Evolutionary conservation across 1,284 basidiomycete genomes (phyloP).

Genomic region (Athelia sp.): DNA sequence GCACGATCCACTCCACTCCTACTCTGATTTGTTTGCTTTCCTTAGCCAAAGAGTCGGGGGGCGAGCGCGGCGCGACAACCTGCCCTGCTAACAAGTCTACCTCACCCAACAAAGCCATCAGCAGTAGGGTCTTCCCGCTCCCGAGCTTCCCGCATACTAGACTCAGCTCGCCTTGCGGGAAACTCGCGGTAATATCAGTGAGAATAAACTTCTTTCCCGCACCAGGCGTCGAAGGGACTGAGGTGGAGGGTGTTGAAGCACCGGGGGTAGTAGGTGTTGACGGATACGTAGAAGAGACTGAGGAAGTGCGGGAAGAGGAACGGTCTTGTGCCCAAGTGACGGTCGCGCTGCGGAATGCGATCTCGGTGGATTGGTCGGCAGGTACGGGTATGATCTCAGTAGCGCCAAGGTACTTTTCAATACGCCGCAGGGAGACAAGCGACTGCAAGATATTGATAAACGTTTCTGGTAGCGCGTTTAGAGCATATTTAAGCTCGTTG

Average conservation of each 20-base stretch:
- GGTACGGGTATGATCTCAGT: slow-evolving; percentile 64
- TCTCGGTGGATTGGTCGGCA: slow-evolving; percentile 18
- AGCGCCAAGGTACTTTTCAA: slow-evolving; percentile 82
- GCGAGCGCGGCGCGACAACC: slow-evolving; percentile 78
- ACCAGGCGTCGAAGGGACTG: slow-evolving; percentile 54
- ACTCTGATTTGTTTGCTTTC: slow-evolving; percentile 24
- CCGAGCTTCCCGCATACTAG: slow-evolving; percentile 82
- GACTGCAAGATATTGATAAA: slow-evolving; percentile 53
- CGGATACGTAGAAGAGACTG: slow-evolving; percentile 22
- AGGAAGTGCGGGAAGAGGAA: slow-evolving; percentile 17
- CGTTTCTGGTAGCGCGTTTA: slow-evolving; percentile 86
- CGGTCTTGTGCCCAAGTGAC: slow-evolving; percentile 87
- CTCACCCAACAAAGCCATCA: slow-evolving; percentile 91
- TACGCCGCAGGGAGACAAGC: slow-evolving; percentile 83
- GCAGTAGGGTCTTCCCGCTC: slow-evolving; percentile 78
- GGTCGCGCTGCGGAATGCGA: slow-evolving; percentile 74
- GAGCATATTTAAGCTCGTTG: slow-evolving; percentile 78
- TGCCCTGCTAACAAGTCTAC: slow-evolving; percentile 82
- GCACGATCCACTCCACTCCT: slow-evolving; percentile 70
- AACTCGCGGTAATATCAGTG: slow-evolving; percentile 71
- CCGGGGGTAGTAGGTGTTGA: slow-evolving; percentile 12
- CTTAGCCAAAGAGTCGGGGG: slow-evolving; percentile 71
- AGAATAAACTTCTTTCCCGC: slow-evolving; percentile 78
- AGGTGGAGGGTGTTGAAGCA: slow-evolving; percentile 36
- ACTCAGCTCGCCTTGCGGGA: slow-evolving; percentile 77